Percentiles rank a stretch among this genome's conserved stretches.
Conservation (phyloP, 768 basidiomycete species). For the Trametes villosa region DNA sequence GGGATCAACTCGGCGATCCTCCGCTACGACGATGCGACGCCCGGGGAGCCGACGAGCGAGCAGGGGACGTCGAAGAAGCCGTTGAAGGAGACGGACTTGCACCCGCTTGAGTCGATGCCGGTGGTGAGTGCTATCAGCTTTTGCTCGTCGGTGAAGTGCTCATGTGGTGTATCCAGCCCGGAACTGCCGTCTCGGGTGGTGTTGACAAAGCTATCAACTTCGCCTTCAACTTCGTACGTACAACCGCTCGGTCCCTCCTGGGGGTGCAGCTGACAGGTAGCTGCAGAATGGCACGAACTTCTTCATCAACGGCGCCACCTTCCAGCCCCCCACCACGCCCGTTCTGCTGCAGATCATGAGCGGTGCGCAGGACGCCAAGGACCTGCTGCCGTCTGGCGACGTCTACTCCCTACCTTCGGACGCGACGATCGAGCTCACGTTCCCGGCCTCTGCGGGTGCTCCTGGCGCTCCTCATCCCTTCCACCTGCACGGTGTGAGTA, state of each 20-base stretch:
- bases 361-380: constrained; percentile 49
- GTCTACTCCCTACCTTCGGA: constrained; percentile 53
- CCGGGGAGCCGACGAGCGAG: constrained; percentile 38
- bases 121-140: constrained; percentile 19
- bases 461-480: constrained; percentile 46
- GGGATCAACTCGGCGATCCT: constrained; percentile 51
- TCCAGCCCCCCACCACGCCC: constrained; percentile 48
- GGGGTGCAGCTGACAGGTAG: constrained; percentile 24
- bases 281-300: constrained; percentile 32
- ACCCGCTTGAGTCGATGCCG: constrained; percentile 28
- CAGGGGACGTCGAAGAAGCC: constrained; percentile 13
- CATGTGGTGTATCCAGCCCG: constrained; percentile 18
- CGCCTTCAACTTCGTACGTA: constrained; percentile 17
- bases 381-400: constrained; percentile 53
- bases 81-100: constrained; percentile 21
- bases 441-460: constrained; percentile 46
- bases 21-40: constrained; percentile 44
- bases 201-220: constrained; percentile 30
- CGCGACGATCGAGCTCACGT: constrained; percentile 50
- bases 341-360: constrained; percentile 64
- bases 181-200: constrained; percentile 22
- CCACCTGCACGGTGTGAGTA: constrained; percentile 45
- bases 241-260: constrained; percentile 19
- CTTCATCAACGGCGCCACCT: constrained; percentile 42
- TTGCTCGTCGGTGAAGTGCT: not conserved